Evolutionary conservation across 208 protist species (phyloP).

Genomic region (Acanthamoeba royreba): DNA sequence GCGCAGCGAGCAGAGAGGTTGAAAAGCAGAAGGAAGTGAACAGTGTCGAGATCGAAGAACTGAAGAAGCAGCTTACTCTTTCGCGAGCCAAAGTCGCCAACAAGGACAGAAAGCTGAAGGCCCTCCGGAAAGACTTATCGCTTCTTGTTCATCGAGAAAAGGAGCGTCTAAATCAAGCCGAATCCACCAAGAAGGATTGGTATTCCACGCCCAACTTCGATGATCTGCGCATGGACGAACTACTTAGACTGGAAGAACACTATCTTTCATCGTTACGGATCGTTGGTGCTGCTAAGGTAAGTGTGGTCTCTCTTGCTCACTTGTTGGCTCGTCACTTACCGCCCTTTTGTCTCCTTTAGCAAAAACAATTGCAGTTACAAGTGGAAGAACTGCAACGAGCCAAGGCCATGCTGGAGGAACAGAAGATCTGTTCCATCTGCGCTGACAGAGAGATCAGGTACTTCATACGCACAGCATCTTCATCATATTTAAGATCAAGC

Average conservation of each 20-base stretch:
- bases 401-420: constrained; percentile 25
- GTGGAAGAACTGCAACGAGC: constrained; percentile 38
- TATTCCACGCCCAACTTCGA: background rate
- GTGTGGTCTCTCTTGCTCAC: background rate
- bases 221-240: background rate
- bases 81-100: background rate
- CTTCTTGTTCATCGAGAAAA: background rate
- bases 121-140: background rate
- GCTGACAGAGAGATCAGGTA: constrained; percentile 28
- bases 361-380: constrained; percentile 14
- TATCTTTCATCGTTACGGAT: background rate
- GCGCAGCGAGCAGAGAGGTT: background rate
- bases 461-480: background rate
- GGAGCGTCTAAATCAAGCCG: background rate
- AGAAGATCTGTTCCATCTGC: constrained; percentile 26
- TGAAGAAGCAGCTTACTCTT: background rate
- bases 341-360: background rate
- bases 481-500: background rate
- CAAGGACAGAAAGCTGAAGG: background rate
- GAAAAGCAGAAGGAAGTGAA: background rate
- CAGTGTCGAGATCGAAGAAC: constrained; percentile 4
- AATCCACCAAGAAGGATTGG: background rate
- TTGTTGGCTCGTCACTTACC: background rate
- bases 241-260: background rate
- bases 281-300: constrained; percentile 4